A percentile compares a stretch with the other conserved stretches of the same genome.
phyloP scores from a whole-genome alignment of 192 early-diverging fungal species.

The Backusella sp. region DNA sequence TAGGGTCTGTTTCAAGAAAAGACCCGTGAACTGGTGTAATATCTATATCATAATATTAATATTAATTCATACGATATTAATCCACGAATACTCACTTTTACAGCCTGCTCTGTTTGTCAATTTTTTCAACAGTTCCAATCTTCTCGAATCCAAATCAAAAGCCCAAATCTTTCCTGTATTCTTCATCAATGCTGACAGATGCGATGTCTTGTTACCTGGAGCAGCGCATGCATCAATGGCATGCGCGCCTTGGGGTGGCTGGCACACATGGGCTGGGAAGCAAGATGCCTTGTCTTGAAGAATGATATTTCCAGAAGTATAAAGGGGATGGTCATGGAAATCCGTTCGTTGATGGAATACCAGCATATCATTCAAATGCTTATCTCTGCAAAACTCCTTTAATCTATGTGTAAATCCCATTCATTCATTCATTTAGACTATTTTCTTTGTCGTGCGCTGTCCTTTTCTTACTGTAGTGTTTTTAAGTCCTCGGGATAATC shows the following conservation, averaged over 20 bases:
- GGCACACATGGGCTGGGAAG: slow-evolving; percentile 86
- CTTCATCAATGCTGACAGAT: slow-evolving; percentile 85
- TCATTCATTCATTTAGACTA: neutral
- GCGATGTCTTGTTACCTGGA: slow-evolving; percentile 97
- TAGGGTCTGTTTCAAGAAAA: slow-evolving; percentile 83
- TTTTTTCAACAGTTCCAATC: slow-evolving; percentile 71
- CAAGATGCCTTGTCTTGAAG: slow-evolving; percentile 97
- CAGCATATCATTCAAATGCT: slow-evolving; percentile 79
- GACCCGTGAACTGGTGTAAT: slow-evolving; percentile 65
- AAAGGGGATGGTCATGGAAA: slow-evolving; percentile 80
- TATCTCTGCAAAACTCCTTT: slow-evolving; percentile 54
- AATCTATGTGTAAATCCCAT: slow-evolving; percentile 7
- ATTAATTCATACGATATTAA: no score
- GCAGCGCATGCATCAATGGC: slow-evolving; percentile 96
- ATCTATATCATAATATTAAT: slow-evolving; percentile 39
- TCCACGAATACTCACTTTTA: slow-evolving; percentile 51
- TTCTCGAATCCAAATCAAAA: slow-evolving; percentile 80
- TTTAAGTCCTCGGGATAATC: slow-evolving; percentile 31
- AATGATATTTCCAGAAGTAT: slow-evolving; percentile 76
- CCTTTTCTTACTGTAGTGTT: slow-evolving; percentile 21
- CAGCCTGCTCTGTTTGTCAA: slow-evolving; percentile 81
- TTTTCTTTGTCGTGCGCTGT: no score
- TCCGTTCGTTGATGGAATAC: slow-evolving; percentile 86
- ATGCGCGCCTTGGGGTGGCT: slow-evolving; percentile 52
- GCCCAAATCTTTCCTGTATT: slow-evolving; percentile 88